A percentile compares a stretch with the other conserved stretches of the same genome.
Evolutionary conservation across 1,284 basidiomycete species (phyloP).

Genomic region (Tremellales sp.): DNA sequence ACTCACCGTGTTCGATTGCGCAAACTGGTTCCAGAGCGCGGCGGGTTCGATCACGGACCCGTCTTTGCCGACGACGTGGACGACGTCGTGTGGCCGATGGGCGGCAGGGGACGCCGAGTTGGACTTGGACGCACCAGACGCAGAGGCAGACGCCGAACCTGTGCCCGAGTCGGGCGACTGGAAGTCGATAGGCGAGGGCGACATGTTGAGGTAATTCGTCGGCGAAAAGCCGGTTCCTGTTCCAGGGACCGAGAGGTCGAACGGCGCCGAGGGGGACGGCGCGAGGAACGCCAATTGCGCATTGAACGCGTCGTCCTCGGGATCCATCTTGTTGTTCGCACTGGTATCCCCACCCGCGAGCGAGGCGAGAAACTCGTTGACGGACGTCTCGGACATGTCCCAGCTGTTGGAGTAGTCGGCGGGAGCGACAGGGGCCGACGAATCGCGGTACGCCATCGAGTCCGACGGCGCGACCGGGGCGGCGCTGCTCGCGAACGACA

Average conservation of each 20-base stretch:
- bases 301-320: constrained; percentile 35
- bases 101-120: constrained; percentile 22
- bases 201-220: constrained; percentile 46
- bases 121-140: constrained; percentile 6
- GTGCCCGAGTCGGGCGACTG: constrained; percentile 26
- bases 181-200: constrained; percentile 36
- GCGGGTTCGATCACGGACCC: constrained; percentile 40
- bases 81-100: constrained; percentile 19
- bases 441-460: constrained; percentile 19
- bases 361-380: constrained; percentile 41
- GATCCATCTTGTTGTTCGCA: constrained; percentile 6
- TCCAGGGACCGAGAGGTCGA: constrained; percentile 13
- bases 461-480: constrained; percentile 1
- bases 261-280: constrained; percentile 16
- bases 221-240: constrained; percentile 31
- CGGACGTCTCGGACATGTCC: constrained; percentile 31
- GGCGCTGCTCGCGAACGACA: constrained; percentile 19
- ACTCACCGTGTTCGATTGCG: constrained; percentile 33
- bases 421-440: not conserved
- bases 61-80: constrained; percentile 35
- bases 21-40: constrained; percentile 41
- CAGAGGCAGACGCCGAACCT: constrained; percentile 14
- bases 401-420: constrained; percentile 12
- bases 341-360: constrained; percentile 19
- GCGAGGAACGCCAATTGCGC: constrained; percentile 22